Conservation (phyloP, 139 green algal species). For the Volvox africanus region DNA sequence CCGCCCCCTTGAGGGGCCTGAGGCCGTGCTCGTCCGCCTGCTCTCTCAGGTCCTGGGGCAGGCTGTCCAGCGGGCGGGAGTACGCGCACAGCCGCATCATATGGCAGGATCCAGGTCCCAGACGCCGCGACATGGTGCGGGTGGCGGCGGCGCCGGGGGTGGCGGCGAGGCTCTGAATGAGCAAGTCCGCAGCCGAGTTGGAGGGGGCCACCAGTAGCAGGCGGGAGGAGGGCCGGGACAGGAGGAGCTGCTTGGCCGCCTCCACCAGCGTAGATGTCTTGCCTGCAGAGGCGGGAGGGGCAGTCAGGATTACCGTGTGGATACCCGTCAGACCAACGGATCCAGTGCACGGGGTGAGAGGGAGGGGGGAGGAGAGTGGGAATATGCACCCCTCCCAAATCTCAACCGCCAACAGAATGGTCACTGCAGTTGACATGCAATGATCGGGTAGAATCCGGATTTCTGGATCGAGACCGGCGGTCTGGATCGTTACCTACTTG, state of each 20-base stretch:
- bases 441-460: too few species aligned
- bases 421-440: too few species aligned
- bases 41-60: background rate
- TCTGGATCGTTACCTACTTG: background rate
- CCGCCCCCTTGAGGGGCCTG: background rate
- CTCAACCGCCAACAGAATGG: too few species aligned
- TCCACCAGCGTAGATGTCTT: conserved; percentile 65
- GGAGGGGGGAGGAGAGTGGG: too few species aligned
- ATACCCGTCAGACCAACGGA: too few species aligned
- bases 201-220: conserved; percentile 61
- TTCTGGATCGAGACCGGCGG: too few species aligned
- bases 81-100: conserved; percentile 47
- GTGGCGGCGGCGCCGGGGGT: background rate
- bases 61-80: conserved; percentile 19
- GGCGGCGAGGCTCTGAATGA: conserved; percentile 22
- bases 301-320: too few species aligned
- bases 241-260: conserved; percentile 60
- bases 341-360: too few species aligned
- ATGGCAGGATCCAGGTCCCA: conserved; percentile 41
- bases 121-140: background rate
- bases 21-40: background rate
- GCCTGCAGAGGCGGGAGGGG: conserved; percentile 9
- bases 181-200: conserved; percentile 66
- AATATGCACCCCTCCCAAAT: too few species aligned
- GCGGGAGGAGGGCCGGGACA: background rate